These are phyloP conservation scores for Luvunga scandens DNA, from an alignment of 345 rosid genomes.

Conservation along the genomic window DNA sequence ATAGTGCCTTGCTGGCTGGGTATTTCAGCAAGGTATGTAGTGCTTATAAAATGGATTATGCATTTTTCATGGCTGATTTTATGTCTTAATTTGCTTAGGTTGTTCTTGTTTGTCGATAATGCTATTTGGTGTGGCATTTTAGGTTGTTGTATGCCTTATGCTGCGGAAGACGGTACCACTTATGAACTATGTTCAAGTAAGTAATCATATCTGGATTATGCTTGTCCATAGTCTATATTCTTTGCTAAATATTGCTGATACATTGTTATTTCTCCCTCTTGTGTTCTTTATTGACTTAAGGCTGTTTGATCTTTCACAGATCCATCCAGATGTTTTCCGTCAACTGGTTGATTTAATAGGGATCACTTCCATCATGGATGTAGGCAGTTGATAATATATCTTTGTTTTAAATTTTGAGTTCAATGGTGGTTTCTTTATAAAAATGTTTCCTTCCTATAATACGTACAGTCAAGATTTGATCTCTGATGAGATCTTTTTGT, in stretches of 20 bases:
- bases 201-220: conserved; percentile 20
- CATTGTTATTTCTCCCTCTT: neutral
- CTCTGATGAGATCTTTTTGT: conserved; percentile 14
- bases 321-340: conserved; percentile 78
- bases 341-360: conserved; percentile 96
- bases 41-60: neutral
- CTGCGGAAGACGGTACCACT: conserved; percentile 90
- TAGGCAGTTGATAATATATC: conserved; percentile 20
- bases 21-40: conserved; percentile 90
- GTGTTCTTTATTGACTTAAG: neutral
- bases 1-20: conserved; percentile 89
- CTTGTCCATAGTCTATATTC: conserved; percentile 7
- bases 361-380: conserved; percentile 99
- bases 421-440: conserved; percentile 10
- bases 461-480: conserved; percentile 6
- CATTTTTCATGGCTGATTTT: neutral
- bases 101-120: conserved; percentile 7
- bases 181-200: conserved; percentile 89
- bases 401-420: neutral
- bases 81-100: neutral
- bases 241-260: neutral
- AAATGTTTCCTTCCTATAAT: neutral
- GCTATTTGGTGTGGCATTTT: conserved; percentile 26
- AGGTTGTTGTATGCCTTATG: conserved; percentile 97
- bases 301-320: conserved; percentile 42